Percentiles rank a stretch among this genome's conserved stretches.
Conservation (phyloP, 495 filamentous ascomycete species). For the Neurospora sp. region DNA sequence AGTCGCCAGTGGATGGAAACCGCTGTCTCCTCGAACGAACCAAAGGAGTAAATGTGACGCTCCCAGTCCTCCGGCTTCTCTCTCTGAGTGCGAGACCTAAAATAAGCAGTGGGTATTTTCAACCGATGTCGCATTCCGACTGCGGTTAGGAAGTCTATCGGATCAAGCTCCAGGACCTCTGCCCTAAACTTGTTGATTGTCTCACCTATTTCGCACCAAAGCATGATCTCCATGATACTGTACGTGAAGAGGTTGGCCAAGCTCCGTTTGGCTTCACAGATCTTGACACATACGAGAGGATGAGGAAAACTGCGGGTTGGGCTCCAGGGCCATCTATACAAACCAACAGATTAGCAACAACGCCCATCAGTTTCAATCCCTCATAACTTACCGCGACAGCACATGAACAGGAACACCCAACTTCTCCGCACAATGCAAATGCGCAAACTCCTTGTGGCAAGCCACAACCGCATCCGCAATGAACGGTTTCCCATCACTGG, state of each 20-base stretch:
- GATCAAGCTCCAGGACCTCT: constrained; percentile 44
- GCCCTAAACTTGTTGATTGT: constrained; percentile 46
- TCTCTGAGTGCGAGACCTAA: constrained; percentile 48
- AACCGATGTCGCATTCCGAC: constrained; percentile 45
- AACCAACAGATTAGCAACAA: neutral
- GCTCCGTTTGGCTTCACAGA: constrained; percentile 37
- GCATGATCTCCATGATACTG: constrained; percentile 50
- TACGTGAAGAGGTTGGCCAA: constrained; percentile 56
- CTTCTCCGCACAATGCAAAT: constrained; percentile 51
- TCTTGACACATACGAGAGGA: constrained; percentile 49
- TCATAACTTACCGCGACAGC: constrained; percentile 37
- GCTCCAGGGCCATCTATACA: constrained; percentile 1
- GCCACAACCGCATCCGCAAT: constrained; percentile 60
- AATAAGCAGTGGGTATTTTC: constrained; percentile 46
- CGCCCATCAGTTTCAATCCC: neutral
- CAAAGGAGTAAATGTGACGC: constrained; percentile 43
- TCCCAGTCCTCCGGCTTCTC: constrained; percentile 51
- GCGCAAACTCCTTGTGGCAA: constrained; percentile 57
- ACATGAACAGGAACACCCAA: constrained; percentile 47
- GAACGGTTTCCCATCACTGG: constrained; percentile 36
- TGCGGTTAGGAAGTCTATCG: constrained; percentile 47
- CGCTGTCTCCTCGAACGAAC: constrained; percentile 24
- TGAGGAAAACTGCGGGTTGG: constrained; percentile 39
- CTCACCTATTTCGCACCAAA: constrained; percentile 45
- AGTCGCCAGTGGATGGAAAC: neutral